phyloP scores from a whole-genome alignment of 495 filamentous ascomycete species.

The Aspergillus olivimuriae region DNA sequence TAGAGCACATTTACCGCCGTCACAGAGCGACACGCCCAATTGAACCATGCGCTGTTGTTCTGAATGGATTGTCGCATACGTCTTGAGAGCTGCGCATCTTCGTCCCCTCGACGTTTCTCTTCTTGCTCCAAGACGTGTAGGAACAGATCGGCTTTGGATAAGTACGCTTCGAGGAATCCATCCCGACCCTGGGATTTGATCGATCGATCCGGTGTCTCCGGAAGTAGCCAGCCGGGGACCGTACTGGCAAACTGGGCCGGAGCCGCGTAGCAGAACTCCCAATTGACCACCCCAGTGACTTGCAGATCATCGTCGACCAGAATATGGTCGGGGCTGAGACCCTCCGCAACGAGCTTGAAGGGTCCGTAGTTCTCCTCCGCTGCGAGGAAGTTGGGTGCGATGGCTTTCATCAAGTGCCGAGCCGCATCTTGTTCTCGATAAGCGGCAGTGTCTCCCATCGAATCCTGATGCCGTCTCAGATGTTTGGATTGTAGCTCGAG shows the following conservation, averaged over 20 bases:
- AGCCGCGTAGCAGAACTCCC: slow-evolving; percentile 17
- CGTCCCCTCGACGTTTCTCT: background rate
- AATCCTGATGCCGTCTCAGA: slow-evolving; percentile 36
- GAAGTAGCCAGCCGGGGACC: slow-evolving; percentile 14
- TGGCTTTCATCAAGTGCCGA: slow-evolving; percentile 12
- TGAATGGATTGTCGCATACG: slow-evolving; percentile 5
- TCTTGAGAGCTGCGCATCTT: background rate
- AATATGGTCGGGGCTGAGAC: slow-evolving; percentile 22
- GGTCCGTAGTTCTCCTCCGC: slow-evolving; percentile 11
- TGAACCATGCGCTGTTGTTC: slow-evolving; percentile 5
- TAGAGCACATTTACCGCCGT: slow-evolving; percentile 1
- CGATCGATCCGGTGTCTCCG: slow-evolving; percentile 2
- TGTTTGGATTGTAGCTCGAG: slow-evolving; percentile 34
- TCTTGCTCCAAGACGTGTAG: background rate
- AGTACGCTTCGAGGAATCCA: background rate
- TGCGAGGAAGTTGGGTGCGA: slow-evolving; percentile 16
- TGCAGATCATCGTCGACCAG: slow-evolving; percentile 17
- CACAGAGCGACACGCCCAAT: background rate
- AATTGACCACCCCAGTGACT: slow-evolving; percentile 11
- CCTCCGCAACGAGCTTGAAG: slow-evolving; percentile 29
- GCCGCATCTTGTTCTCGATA: slow-evolving; percentile 30
- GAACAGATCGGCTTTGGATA: background rate
- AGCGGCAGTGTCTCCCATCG: slow-evolving; percentile 30
- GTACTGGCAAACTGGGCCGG: slow-evolving; percentile 12
- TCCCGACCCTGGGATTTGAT: background rate